These are phyloP conservation scores for Rutidosis leptorrhynchoides DNA, from an alignment of 129 eudicot genomes.

Conservation along the genomic window DNA sequence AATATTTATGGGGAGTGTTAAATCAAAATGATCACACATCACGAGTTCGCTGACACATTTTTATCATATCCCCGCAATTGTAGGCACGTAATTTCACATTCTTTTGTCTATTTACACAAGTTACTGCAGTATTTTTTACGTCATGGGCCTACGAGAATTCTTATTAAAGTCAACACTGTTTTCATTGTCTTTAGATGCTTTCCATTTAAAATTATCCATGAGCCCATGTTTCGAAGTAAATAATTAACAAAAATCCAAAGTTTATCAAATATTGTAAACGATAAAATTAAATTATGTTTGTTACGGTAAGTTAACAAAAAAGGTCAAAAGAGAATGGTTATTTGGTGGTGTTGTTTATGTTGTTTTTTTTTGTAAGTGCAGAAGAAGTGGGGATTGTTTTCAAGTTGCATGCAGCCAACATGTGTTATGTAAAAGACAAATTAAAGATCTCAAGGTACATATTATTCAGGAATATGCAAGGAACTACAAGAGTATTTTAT, in stretches of 20 bases:
- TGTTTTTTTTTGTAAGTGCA: slow-evolving; percentile 27
- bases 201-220: not conserved
- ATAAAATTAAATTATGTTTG: not conserved
- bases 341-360: slow-evolving; percentile 11
- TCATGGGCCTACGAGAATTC: too few relatives aligned
- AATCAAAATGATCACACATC: slow-evolving; percentile 33
- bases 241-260: not conserved
- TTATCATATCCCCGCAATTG: slow-evolving; percentile 24
- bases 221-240: slow-evolving; percentile 11
- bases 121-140: too few relatives aligned
- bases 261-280: not conserved
- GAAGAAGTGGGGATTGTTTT: slow-evolving; percentile 73
- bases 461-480: slow-evolving; percentile 9
- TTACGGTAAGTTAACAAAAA: slow-evolving; percentile 8
- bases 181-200: not conserved
- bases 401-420: slow-evolving; percentile 75
- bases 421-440: slow-evolving; percentile 42
- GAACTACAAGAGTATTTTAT: too few relatives aligned
- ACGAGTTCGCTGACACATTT: slow-evolving; percentile 40
- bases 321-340: slow-evolving; percentile 25
- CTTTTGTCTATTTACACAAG: slow-evolving; percentile 24
- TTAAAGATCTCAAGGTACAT: slow-evolving; percentile 33
- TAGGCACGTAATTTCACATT: slow-evolving; percentile 31
- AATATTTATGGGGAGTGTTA: slow-evolving; percentile 13
- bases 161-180: slow-evolving; percentile 31